Conservation (phyloP, 179 eudicot genomes). For the Silene coronaria region DNA sequence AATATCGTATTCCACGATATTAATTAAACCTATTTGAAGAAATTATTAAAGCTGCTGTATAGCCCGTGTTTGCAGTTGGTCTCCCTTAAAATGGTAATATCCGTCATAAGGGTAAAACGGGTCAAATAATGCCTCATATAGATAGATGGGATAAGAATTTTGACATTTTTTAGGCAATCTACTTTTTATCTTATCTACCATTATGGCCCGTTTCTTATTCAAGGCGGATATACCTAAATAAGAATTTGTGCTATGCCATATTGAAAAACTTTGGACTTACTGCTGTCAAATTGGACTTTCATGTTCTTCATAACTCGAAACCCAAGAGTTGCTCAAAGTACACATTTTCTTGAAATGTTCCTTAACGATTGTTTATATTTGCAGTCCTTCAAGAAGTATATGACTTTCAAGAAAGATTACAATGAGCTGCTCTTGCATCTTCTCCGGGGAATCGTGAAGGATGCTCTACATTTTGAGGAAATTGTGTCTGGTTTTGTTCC, state of each 20-base stretch:
- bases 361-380: conserved; percentile 12
- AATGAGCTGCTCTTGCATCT: conserved; percentile 66
- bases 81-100: too few relatives aligned
- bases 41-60: not conserved
- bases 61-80: too few relatives aligned
- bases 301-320: not conserved
- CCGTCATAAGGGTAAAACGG: too few relatives aligned
- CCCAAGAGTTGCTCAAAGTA: not conserved
- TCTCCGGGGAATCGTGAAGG: conserved; percentile 77
- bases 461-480: conserved; percentile 74
- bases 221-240: too few relatives aligned
- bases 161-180: too few relatives aligned
- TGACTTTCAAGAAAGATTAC: conserved; percentile 89
- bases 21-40: not conserved
- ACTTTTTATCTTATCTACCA: too few relatives aligned
- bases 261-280: too few relatives aligned
- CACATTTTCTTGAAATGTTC: not conserved
- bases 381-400: conserved; percentile 88
- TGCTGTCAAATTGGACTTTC: not conserved
- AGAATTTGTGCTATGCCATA: too few relatives aligned
- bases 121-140: too few relatives aligned
- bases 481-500: conserved; percentile 52
- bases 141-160: too few relatives aligned
- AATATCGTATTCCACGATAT: too few relatives aligned
- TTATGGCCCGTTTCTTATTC: too few relatives aligned